Base-by-base conservation (phyloP, 306 rosid genomes). In the Vigna hirtella region DNA sequence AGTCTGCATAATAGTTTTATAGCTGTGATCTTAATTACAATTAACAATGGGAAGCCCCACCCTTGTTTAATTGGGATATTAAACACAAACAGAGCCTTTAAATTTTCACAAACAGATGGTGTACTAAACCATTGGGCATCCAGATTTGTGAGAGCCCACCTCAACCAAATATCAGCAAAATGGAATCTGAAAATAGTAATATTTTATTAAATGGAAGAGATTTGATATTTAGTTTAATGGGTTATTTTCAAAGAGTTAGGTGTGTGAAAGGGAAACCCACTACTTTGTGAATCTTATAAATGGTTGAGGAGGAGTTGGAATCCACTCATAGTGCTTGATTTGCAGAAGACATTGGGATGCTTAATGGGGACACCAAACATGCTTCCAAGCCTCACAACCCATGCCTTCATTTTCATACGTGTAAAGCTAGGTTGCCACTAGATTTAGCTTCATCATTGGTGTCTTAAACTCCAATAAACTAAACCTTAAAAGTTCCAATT, bases 251-350 rank as follows among this genome's bases (percentile, higher is more conserved):
- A 79, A 22, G 78, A 62, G 92, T 92, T 92, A 87, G 98, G 96
- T 92, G 91, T 67, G 73, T 88, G 97, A 94, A 90, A 90, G 86
- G 90, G 98, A 92, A 87, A 87, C 85, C 92, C 97, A 92, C 97
- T 86, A 91, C 55, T 63, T 17, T 26, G 57, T 77, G 89, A 85
- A 81, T 73, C 86, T 74, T 73, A 80, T 74, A 52, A 68, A 84
- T 85, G 86, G 97, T 90, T 92, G 93, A 87, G 58, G 90, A 76
- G 89, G 98, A 89, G 98, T 94, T 90, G 98, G 98, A 92, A 86
- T 90, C 93, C 98, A 94, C 98, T 92, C 79, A 82, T 83, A 84
- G 82, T 82, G 97, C 87, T 82, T 81, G 88, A 77, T 79, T 70
- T 90, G 86, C 83, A 87, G 74, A 87, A 72, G 86, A 90, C 87